phyloP scores from a whole-genome alignment of 2,329 filamentous ascomycete genomes.

The Clarireedia homoeocarpa region DNA sequence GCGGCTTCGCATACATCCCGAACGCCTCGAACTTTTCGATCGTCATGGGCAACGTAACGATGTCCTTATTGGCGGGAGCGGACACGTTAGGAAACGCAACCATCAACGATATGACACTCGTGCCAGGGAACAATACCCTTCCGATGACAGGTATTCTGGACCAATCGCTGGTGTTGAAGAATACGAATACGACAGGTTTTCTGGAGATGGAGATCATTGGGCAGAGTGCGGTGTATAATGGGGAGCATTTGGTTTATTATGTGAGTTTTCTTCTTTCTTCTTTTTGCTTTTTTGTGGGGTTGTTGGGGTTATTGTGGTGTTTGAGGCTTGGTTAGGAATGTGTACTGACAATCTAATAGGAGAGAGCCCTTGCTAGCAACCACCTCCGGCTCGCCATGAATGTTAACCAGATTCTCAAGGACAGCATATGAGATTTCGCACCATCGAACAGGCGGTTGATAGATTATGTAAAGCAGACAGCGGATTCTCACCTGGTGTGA shows the following conservation, averaged over 20 bases:
- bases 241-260: constrained; percentile 45
- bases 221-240: constrained; percentile 39
- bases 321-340: not conserved
- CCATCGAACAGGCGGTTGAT: not conserved
- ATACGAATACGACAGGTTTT: constrained; percentile 31
- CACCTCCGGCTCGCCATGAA: not conserved
- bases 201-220: constrained; percentile 44
- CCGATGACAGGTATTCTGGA: constrained; percentile 42
- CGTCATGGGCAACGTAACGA: constrained; percentile 48
- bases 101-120: constrained; percentile 42
- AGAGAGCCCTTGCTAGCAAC: not conserved
- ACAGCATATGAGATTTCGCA: not conserved
- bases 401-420: not conserved
- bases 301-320: not conserved
- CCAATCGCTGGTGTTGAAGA: constrained; percentile 30
- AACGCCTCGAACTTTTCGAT: constrained; percentile 52
- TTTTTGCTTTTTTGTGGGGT: not conserved
- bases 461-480: not conserved
- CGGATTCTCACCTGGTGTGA: not conserved
- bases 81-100: constrained; percentile 41
- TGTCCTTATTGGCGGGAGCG: constrained; percentile 37
- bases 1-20: constrained; percentile 46
- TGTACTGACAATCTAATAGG: not conserved
- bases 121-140: constrained; percentile 45
- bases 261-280: constrained; percentile 16